Evolutionary conservation across 495 filamentous ascomycete species (phyloP), one percentile per base, ranked within the genome.

Genomic region (Penicillium macrosclerotiorum): DNA sequence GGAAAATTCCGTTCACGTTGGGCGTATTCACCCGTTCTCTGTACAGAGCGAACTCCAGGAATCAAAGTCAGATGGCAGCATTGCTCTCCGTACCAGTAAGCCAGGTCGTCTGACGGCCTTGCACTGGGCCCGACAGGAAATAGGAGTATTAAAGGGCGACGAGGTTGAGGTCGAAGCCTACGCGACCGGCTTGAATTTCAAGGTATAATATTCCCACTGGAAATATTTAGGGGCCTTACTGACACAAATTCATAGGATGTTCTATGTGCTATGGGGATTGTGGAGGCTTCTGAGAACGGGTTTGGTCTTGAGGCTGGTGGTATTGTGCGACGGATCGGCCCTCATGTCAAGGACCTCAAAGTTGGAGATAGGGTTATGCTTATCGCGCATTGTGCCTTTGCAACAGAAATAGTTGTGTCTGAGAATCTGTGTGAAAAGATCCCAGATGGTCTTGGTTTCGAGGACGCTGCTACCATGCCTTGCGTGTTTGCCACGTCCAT

Each of bases 391-490:
- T 64, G 69, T n/a, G 46, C 41, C 3, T 71, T 71, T 35, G 64
- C 42, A 0, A 67, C 64, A 5, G 37, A 30, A 7, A 17, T 53
- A 3, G 30, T 45, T 8, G 24, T 57, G 9, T 37, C 47, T 19
- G 58, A 37, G 26, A 46, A 38, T 23, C 53, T 37, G 29, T 61
- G 65, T 20, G 50, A 59, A 5, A 51, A 17, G 5, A 62, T 78
- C 2, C 67, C 71, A 3, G 51, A 54, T 23, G 14, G 31, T 1
- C 49, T 77, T 44, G 54, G 22, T 2, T 71, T 69, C 17, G 62
- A 68, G 9, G 68, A 75, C 3, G 76, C 69, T 0, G 68, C 75
- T 0, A 69, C 69, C 0, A 60, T 81, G 24, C 68, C 69, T 5
- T 29, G 49, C 2, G 72, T 70, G 0, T 76, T 63, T 48, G 26